Evolutionary conservation across 78 protist species (phyloP), one percentile per base, ranked within the genome.

Genomic region (Parvularia atlantis): DNA sequence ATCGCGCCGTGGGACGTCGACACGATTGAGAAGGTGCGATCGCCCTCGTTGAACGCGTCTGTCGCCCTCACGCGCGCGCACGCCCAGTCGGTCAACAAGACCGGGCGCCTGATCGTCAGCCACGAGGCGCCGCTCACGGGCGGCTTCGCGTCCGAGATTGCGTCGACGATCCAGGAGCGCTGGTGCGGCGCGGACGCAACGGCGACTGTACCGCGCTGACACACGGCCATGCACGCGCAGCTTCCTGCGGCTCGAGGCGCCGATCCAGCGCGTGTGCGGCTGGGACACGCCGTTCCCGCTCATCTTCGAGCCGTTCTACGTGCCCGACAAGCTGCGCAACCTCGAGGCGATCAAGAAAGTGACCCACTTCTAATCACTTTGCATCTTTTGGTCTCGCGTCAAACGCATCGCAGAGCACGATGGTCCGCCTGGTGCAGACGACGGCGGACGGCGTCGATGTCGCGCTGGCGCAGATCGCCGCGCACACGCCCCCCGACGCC

Each of bases 221-320:
- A 9, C 46, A 9, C 46, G 46, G 19, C 19, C 46, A 9, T 10
- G 4, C 19, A 78, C 89, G 76, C 39, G 78, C 30, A 85, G 95
- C 75, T 94, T 94, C 89, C 78, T 78, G 35, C 80, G 73, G 71
- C 80, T 94, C 44, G 95, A 94, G 77, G 94, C 96, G 2, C 98
- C 96, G 43, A 77, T 92, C 31, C 70, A 60, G 66, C 81, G 98
- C 28, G 91, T 93, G 20, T 85, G 93, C 71, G 96, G 98, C 40
- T 81, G 76, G 57, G 96, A 92, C 79, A 90, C 95, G 1, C 98
- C 96, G 31, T 94, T 92, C 88, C 98, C 98, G 39, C 88, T 94
- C 58, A 80, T 87, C 43, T 83, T 82, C 71, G 98, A 94, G 69
- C 67, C 69, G 62, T 11, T 75, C 59, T 84, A 90, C 60, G 41